Evolutionary conservation across 1,284 basidiomycete species (phyloP).

Genomic region (Cryptococcus sp.): DNA sequence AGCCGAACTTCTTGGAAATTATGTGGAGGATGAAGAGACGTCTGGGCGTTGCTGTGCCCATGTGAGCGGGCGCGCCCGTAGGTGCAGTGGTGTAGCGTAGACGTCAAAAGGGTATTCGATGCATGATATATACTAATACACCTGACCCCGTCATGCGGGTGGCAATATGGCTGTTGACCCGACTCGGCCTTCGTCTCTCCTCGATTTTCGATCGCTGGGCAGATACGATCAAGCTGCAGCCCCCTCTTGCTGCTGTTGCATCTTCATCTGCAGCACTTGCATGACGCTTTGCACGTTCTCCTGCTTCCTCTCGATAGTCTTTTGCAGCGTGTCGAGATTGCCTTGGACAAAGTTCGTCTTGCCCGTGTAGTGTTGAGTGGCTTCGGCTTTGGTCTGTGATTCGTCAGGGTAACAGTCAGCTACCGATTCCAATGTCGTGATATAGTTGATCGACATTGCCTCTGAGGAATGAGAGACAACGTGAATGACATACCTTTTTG

Average conservation of each 20-base stretch:
- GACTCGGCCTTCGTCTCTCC: not conserved
- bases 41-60: constrained; percentile 39
- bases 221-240: not conserved
- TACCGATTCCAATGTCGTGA: not conserved
- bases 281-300: constrained; percentile 77
- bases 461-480: not conserved
- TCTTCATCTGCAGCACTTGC: constrained; percentile 73
- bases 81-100: not conserved
- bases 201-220: not conserved
- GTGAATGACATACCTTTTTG: constrained; percentile 68
- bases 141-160: too few species aligned
- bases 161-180: not conserved
- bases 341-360: constrained; percentile 76
- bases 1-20: constrained; percentile 53
- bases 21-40: constrained; percentile 41
- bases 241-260: constrained; percentile 50
- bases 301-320: constrained; percentile 83
- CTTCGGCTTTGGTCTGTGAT: constrained; percentile 72
- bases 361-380: constrained; percentile 69
- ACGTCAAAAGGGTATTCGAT: not conserved
- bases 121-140: not conserved
- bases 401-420: too few species aligned
- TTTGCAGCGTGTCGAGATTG: constrained; percentile 80
- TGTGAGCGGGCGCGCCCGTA: constrained; percentile 3
- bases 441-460: not conserved